A percentile compares a stretch with the other conserved stretches of the same genome.
These are phyloP conservation scores for Hypsizygus ulmarius DNA, from an alignment of 1,284 basidiomycete species.

Conservation along the genomic window DNA sequence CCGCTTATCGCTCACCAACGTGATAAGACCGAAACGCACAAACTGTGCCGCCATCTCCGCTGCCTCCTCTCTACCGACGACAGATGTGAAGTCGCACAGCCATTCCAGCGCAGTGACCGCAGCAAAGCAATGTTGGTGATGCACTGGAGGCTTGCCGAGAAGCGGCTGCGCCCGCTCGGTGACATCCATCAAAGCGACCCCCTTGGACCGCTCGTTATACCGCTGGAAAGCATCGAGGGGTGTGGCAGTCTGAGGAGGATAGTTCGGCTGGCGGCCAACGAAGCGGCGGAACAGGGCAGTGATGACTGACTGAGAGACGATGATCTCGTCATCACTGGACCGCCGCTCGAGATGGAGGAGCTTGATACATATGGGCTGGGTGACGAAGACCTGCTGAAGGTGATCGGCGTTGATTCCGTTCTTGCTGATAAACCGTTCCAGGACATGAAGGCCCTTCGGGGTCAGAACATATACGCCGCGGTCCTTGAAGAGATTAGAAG, in stretches of 20 bases:
- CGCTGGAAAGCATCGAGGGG: slow-evolving; percentile 68
- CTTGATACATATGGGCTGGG: slow-evolving; percentile 98
- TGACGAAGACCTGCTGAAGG: slow-evolving; percentile 84
- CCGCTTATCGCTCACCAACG: slow-evolving; percentile 82
- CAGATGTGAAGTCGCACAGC: slow-evolving; percentile 97
- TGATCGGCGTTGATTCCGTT: slow-evolving; percentile 97
- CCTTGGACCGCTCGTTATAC: slow-evolving; percentile 78
- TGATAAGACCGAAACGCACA: slow-evolving; percentile 90
- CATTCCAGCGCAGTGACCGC: slow-evolving; percentile 91
- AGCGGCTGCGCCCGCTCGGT: slow-evolving; percentile 59
- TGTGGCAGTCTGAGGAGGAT: slow-evolving; percentile 46
- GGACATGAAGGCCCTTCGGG: slow-evolving; percentile 96
- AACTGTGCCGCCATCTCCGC: slow-evolving; percentile 98
- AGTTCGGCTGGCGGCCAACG: slow-evolving; percentile 83
- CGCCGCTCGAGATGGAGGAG: slow-evolving; percentile 95
- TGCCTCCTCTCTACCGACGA: slow-evolving; percentile 94
- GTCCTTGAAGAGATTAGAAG: slow-evolving; percentile 92
- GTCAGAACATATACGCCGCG: slow-evolving; percentile 95
- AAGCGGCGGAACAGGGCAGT: slow-evolving; percentile 96
- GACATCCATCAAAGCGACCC: slow-evolving; percentile 68
- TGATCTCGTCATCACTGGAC: slow-evolving; percentile 93
- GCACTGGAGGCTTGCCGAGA: slow-evolving; percentile 43
- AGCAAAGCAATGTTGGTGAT: slow-evolving; percentile 81
- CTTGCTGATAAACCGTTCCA: slow-evolving; percentile 98
- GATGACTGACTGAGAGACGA: slow-evolving; percentile 91